Conservation (phyloP, 805 yeast genomes). For the Ogataea corticis region DNA sequence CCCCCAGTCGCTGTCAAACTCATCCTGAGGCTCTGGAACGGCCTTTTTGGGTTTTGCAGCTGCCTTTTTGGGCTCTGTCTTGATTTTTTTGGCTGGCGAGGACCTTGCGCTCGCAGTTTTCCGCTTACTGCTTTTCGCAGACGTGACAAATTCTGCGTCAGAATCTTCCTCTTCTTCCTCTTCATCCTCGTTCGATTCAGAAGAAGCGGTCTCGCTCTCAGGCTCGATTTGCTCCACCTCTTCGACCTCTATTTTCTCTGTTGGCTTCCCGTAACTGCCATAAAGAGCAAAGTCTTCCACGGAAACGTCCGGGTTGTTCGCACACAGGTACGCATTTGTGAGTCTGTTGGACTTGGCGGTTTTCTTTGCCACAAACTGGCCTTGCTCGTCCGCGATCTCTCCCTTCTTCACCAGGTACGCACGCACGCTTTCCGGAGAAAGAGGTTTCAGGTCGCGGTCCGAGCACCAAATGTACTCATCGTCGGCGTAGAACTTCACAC, state of each 20-base stretch:
- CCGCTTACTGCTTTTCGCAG: neutral
- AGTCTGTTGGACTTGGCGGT: slow-evolving; percentile 39
- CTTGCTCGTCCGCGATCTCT: slow-evolving; percentile 36
- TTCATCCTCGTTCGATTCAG: slow-evolving; percentile 21
- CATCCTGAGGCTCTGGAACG: slow-evolving; percentile 15
- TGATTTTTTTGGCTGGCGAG: slow-evolving; percentile 17
- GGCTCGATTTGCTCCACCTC: neutral
- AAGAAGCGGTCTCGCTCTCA: slow-evolving; percentile 23
- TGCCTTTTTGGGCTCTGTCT: slow-evolving; percentile 5
- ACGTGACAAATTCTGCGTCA: slow-evolving; percentile 1
- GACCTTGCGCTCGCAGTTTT: slow-evolving; percentile 1
- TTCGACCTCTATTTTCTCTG: slow-evolving; percentile 4
- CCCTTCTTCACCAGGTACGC: slow-evolving; percentile 29
- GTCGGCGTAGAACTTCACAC: slow-evolving; percentile 69
- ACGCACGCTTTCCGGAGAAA: slow-evolving; percentile 44
- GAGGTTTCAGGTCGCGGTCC: slow-evolving; percentile 47
- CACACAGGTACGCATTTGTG: slow-evolving; percentile 33
- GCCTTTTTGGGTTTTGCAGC: slow-evolving; percentile 9
- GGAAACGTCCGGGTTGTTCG: slow-evolving; percentile 42
- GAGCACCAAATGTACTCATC: slow-evolving; percentile 72
- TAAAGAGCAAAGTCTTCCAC: slow-evolving; percentile 45
- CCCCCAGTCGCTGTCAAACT: slow-evolving; percentile 31
- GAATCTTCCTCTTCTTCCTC: slow-evolving; percentile 4
- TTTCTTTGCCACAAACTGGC: slow-evolving; percentile 49
- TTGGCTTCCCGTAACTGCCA: slow-evolving; percentile 41